phyloP scores from a whole-genome alignment of 169 alveolate genomes.

The Plasmodium gallinaceum region DNA sequence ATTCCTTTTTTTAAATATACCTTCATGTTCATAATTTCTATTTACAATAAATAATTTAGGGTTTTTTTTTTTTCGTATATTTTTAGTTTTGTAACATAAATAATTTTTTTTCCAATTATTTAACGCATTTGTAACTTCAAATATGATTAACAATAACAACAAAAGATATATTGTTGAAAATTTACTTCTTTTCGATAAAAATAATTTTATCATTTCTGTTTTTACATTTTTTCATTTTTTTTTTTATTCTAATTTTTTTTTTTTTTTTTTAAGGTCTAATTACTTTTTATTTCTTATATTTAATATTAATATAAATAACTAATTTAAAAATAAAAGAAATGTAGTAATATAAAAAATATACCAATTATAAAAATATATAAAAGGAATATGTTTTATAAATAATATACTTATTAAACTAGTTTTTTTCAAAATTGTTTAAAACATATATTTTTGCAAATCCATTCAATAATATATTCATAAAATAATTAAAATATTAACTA shows the following conservation, averaged over 20 bases:
- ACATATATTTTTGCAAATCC: too few relatives aligned
- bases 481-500: too few relatives aligned
- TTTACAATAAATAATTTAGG: constrained; percentile 2
- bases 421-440: too few relatives aligned
- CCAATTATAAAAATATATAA: too few relatives aligned
- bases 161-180: constrained; percentile 7
- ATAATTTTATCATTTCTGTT: constrained; percentile 69
- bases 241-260: constrained; percentile 10
- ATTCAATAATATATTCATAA: too few relatives aligned
- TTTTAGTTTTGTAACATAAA: background rate
- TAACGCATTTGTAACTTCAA: background rate
- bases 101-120: constrained; percentile 1
- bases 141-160: constrained; percentile 11
- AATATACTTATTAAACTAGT: too few relatives aligned
- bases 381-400: too few relatives aligned
- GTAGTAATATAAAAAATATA: too few relatives aligned
- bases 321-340: too few relatives aligned
- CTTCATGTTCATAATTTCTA: background rate
- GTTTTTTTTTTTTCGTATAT: background rate
- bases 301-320: too few relatives aligned
- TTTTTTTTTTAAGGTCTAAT: too few relatives aligned
- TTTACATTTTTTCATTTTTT: constrained; percentile 16
- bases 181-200: constrained; percentile 38
- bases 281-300: too few relatives aligned
- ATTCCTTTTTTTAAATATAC: background rate